Percentiles rank a stretch among this genome's conserved stretches.
Evolutionary conservation across 2,329 filamentous ascomycete genomes (phyloP).

Genomic region (Pyrenochaeta sp.): DNA sequence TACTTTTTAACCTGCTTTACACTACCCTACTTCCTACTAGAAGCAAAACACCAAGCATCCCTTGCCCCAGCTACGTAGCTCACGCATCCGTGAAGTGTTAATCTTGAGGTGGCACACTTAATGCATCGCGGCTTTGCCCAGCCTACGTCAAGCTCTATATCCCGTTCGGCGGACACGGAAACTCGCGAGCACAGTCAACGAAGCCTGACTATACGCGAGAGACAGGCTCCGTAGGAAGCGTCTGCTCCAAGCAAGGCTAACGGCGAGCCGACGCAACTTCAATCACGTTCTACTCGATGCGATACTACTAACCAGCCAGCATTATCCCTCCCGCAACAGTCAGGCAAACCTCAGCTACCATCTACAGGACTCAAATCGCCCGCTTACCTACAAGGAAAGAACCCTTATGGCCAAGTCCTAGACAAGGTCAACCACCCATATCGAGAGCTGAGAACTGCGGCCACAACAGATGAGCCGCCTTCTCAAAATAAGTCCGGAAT

Average conservation of each 20-base stretch:
- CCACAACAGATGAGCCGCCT: constrained; percentile 17
- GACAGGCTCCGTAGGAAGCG: constrained; percentile 20
- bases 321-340: constrained; percentile 11
- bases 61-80: not conserved
- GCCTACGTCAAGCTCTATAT: constrained; percentile 27
- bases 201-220: constrained; percentile 12
- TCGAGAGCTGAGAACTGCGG: constrained; percentile 16
- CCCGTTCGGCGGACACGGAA: constrained; percentile 19
- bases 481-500: constrained; percentile 31
- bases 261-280: constrained; percentile 10
- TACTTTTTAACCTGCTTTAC: constrained; percentile 11
- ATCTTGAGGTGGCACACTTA: not conserved
- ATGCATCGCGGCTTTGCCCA: constrained; percentile 36
- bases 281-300: constrained; percentile 13
- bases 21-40: constrained; percentile 8
- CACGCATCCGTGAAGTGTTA: not conserved
- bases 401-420: constrained; percentile 43
- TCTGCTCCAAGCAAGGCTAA: constrained; percentile 4
- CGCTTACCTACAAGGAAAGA: constrained; percentile 42
- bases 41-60: constrained; percentile 1
- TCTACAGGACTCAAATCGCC: constrained; percentile 29
- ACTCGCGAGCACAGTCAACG: constrained; percentile 21
- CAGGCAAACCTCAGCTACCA: constrained; percentile 11
- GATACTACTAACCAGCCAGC: constrained; percentile 13
- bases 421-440: constrained; percentile 32